Percentiles rank a stretch among this genome's conserved stretches.
These are phyloP conservation scores for Leccinum broughii DNA, from an alignment of 768 basidiomycete species.

Conservation along the genomic window DNA sequence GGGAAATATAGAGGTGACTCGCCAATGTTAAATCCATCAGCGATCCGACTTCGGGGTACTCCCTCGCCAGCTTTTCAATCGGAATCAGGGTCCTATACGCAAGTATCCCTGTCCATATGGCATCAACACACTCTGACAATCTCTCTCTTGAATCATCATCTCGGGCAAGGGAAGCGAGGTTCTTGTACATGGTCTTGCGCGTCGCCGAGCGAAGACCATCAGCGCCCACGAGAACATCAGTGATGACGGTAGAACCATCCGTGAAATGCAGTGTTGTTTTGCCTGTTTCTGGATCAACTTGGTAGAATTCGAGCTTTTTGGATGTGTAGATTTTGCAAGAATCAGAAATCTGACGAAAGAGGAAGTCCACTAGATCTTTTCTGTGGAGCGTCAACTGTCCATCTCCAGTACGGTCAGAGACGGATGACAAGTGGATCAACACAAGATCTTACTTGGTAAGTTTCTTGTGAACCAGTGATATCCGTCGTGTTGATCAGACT, in stretches of 20 bases:
- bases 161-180: conserved; percentile 9
- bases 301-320: conserved; percentile 37
- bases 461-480: conserved; percentile 28
- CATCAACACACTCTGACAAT: conserved; percentile 30
- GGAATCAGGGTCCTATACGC: conserved; percentile 41
- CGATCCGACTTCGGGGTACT: conserved; percentile 33
- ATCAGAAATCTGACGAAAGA: conserved; percentile 30
- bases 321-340: conserved; percentile 35
- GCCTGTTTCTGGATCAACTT: conserved; percentile 18
- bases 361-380: conserved; percentile 36
- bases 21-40: conserved; percentile 26
- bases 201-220: conserved; percentile 44
- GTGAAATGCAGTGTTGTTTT: conserved; percentile 36
- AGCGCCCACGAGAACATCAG: conserved; percentile 44
- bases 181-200: conserved; percentile 28
- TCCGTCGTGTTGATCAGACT: conserved; percentile 36
- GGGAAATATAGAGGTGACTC: not conserved
- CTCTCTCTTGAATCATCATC: conserved; percentile 7
- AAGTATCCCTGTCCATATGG: conserved; percentile 41
- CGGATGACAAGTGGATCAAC: not conserved
- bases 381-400: conserved; percentile 36
- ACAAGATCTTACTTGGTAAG: conserved; percentile 24
- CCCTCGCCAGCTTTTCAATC: conserved; percentile 28
- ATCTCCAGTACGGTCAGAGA: conserved; percentile 19
- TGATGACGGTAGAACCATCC: conserved; percentile 35